A percentile compares a stretch with the other conserved stretches of the same genome.
Evolutionary conservation across 2,329 filamentous ascomycete species (phyloP).

Genomic region (Diaporthe citrichinensis): DNA sequence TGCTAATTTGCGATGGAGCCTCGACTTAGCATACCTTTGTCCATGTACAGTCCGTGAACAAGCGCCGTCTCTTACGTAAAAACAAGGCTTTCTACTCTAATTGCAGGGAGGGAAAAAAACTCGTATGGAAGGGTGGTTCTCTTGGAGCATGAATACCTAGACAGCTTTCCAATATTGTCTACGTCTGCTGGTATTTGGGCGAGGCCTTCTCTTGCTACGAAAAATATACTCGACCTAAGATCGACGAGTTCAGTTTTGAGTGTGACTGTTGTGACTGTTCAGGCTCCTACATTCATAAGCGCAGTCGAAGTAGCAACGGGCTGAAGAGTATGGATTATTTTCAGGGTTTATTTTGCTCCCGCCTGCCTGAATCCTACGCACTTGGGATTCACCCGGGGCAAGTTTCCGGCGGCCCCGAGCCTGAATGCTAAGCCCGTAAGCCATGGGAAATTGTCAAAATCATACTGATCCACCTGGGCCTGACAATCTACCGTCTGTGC

Average conservation of each 20-base stretch:
- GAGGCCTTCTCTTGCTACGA: not conserved
- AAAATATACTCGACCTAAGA: not conserved
- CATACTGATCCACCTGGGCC: not conserved
- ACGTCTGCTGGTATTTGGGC: too few relatives aligned
- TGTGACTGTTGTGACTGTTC: not conserved
- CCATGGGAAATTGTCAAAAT: conserved; percentile 17
- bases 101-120: not conserved
- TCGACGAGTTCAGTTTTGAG: not conserved
- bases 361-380: not conserved
- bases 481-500: conserved; percentile 2
- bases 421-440: not conserved
- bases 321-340: not conserved
- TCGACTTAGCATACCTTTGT: not conserved
- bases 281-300: not conserved
- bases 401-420: not conserved
- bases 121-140: too few relatives aligned
- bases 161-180: too few relatives aligned
- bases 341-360: not conserved
- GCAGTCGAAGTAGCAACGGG: too few relatives aligned
- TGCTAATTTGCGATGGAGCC: not conserved
- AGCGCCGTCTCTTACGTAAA: not conserved
- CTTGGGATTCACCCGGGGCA: not conserved
- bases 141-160: not conserved
- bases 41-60: not conserved
- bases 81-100: too few relatives aligned